Evolutionary conservation across 495 filamentous ascomycete species (phyloP), one percentile per base, ranked within the genome.

Genomic region (Apodospora peruviana): DNA sequence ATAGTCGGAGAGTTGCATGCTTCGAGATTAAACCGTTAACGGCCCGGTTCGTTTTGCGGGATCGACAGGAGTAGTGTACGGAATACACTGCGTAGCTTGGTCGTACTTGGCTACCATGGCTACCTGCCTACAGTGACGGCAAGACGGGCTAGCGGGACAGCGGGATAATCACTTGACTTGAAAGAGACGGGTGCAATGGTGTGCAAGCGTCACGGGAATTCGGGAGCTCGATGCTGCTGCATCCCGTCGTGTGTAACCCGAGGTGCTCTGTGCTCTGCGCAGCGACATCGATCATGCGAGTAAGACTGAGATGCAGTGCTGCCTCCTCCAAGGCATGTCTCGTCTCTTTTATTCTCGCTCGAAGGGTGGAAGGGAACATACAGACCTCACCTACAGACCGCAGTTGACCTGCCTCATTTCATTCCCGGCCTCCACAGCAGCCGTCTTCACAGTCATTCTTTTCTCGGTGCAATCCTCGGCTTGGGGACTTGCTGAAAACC

Each of bases 201-300:
- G 23, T 45, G 18, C 4, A 19, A 37, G 20, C 23, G 24, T 40
- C 22, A 34, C 36, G 22, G n/a, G 45, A 20, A 18, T 29, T 48
- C 36, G 45, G 37, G 23, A 39, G 45, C 16, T n/a, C 45, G 48
- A 60, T 50, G 57, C 51, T 50, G 57, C 57, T 19, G 57, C 48
- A 17, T 52, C 40, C 54, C 54, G 57, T 47, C 41, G 23, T 29
- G 43, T 34, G 27, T 38, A 11, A 34, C 48, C 46, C 49, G 55
- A 42, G 38, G 20, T 40, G 40, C 36, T 41, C 16, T 41, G n/a
- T 27, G 9, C 18, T 11, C 5, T 47, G 35, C 39, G 19, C 40
- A 41, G 47, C 39, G n/a, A 47, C 47, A 56, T 57, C 50, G 50
- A 53, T 57, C 49, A 51, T 55, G 52, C 52, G 48, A 47, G 53